Evolutionary conservation across 176 grass and related monocot genomes (phyloP).

Genomic region (Aegilops umbellulata): DNA sequence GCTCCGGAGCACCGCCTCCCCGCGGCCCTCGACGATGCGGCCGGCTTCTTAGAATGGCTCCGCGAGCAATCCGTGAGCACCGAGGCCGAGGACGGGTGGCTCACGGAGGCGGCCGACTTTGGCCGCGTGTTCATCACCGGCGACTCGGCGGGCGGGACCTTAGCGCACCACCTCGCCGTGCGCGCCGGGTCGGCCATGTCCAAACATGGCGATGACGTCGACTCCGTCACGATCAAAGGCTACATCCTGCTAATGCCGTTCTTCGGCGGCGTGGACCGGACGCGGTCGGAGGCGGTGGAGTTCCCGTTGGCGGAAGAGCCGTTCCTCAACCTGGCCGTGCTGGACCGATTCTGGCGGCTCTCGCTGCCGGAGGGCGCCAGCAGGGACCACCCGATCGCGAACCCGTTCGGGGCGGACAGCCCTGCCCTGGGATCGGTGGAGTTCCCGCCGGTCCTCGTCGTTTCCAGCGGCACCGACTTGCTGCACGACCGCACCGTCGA

Average conservation of each 20-base stretch:
- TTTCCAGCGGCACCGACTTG: slow-evolving; percentile 66
- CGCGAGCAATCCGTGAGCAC: neutral
- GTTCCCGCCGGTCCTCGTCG: slow-evolving; percentile 50
- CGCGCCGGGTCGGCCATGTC: neutral
- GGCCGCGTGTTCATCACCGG: slow-evolving; percentile 65
- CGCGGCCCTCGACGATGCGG: slow-evolving; percentile 50
- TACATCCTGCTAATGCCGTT: slow-evolving; percentile 77
- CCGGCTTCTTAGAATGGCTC: slow-evolving; percentile 40
- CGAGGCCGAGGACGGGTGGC: slow-evolving; percentile 19
- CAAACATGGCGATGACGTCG: neutral
- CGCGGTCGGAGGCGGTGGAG: slow-evolving; percentile 49
- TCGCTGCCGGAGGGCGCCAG: slow-evolving; percentile 61
- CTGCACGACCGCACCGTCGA: slow-evolving; percentile 61
- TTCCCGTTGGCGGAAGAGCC: slow-evolving; percentile 29
- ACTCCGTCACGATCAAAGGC: neutral
- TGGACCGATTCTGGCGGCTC: slow-evolving; percentile 83
- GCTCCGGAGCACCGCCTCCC: slow-evolving; percentile 79
- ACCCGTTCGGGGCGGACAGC: slow-evolving; percentile 78
- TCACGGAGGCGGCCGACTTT: slow-evolving; percentile 60
- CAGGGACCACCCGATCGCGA: slow-evolving; percentile 64
- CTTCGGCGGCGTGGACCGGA: slow-evolving; percentile 63
- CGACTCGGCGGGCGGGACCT: slow-evolving; percentile 74
- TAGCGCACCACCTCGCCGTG: slow-evolving; percentile 73
- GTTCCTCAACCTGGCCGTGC: slow-evolving; percentile 57
- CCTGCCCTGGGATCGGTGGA: slow-evolving; percentile 35